Conservation (phyloP, 345 rosid species). For the Garcia nutans region DNA sequence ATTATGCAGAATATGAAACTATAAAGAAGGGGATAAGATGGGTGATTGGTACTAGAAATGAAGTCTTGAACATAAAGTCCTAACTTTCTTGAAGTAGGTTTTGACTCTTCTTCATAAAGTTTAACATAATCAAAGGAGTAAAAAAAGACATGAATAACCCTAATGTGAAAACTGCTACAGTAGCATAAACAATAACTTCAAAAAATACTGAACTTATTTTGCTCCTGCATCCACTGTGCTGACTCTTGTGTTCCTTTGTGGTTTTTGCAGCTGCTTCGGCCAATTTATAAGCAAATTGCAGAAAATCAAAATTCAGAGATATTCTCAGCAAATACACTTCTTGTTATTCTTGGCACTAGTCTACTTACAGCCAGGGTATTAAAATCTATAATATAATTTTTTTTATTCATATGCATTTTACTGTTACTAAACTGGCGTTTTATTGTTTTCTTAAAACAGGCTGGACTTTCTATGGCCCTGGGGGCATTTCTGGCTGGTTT, state of each 20-base stretch:
- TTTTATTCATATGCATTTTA: slow-evolving; percentile 3
- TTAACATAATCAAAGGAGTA: too few species aligned
- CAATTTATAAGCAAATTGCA: slow-evolving; percentile 95
- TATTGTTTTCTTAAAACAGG: slow-evolving; percentile 47
- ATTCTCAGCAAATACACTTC: slow-evolving; percentile 96
- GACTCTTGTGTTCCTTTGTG: slow-evolving; percentile 13
- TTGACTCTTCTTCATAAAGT: too few species aligned
- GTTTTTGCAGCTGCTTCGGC: slow-evolving; percentile 83
- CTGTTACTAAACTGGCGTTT: slow-evolving; percentile 12
- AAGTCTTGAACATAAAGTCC: too few species aligned
- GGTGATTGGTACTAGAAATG: too few species aligned
- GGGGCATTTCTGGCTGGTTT: slow-evolving; percentile 99
- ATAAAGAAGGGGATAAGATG: too few species aligned
- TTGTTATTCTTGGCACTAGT: slow-evolving; percentile 95
- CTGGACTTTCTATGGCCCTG: slow-evolving; percentile 99
- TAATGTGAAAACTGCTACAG: too few species aligned
- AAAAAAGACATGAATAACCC: too few species aligned
- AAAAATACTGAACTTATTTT: too few species aligned
- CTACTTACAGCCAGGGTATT: slow-evolving; percentile 98
- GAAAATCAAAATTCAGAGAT: slow-evolving; percentile 98
- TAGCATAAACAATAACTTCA: too few species aligned
- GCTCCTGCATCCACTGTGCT: too few species aligned
- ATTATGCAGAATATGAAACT: too few species aligned
- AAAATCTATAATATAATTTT: slow-evolving; percentile 20
- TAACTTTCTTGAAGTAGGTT: too few species aligned